A percentile compares a stretch with the other conserved stretches of the same genome.
phyloP scores from a whole-genome alignment of 2,329 filamentous ascomycete genomes.

The Epichloe aotearoae region DNA sequence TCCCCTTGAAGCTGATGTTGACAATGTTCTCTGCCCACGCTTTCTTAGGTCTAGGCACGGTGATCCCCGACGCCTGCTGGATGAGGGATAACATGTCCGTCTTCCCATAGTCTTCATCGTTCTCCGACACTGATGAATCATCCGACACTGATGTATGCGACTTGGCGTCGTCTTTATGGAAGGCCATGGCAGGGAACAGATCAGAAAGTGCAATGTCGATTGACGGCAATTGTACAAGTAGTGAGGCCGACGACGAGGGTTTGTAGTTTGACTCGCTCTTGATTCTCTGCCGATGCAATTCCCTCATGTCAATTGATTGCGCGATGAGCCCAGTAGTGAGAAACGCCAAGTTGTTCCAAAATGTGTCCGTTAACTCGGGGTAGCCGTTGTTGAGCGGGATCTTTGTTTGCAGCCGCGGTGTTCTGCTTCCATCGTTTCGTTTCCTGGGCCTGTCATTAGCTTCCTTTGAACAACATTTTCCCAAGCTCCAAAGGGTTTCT shows the following conservation, averaged over 20 bases:
- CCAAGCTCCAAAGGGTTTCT: slow-evolving; percentile 1
- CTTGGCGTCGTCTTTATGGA: slow-evolving; percentile 11
- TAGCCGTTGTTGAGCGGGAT: slow-evolving; percentile 31
- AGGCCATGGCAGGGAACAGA: slow-evolving; percentile 25
- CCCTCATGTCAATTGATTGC: slow-evolving; percentile 35
- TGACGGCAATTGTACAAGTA: slow-evolving; percentile 33
- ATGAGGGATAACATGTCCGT: slow-evolving; percentile 13
- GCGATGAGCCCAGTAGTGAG: slow-evolving; percentile 38
- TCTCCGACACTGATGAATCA: background rate
- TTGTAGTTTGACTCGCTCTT: slow-evolving; percentile 23
- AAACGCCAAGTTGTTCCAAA: slow-evolving; percentile 39
- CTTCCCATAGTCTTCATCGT: slow-evolving; percentile 6
- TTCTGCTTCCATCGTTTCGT: slow-evolving; percentile 13
- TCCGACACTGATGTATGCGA: background rate
- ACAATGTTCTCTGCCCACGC: slow-evolving; percentile 49
- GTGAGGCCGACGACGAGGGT: slow-evolving; percentile 25
- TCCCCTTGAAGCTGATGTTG: slow-evolving; percentile 41
- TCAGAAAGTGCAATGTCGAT: slow-evolving; percentile 37
- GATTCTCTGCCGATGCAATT: slow-evolving; percentile 31
- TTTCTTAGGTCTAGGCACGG: slow-evolving; percentile 13
- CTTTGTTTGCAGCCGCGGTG: slow-evolving; percentile 21
- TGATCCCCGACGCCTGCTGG: slow-evolving; percentile 9
- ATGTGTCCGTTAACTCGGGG: slow-evolving; percentile 31
- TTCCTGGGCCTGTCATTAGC: slow-evolving; percentile 5
- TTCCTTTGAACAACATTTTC: background rate